Conservation (phyloP, 2,329 filamentous ascomycete species). For the Claviceps pazoutovae region DNA sequence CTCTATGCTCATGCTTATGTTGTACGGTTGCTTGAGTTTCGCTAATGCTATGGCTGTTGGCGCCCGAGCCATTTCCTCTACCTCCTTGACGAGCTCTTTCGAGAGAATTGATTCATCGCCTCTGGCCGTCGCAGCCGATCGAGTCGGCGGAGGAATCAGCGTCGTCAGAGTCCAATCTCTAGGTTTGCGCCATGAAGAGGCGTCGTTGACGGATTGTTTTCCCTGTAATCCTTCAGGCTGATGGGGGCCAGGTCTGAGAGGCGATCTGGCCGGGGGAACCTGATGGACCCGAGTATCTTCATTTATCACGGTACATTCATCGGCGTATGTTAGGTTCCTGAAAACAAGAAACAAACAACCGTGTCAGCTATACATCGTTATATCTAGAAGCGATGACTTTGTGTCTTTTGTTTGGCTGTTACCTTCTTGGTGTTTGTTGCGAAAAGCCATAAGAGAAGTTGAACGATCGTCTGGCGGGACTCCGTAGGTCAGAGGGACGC, state of each 20-base stretch:
- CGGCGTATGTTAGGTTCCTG: neutral
- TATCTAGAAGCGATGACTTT: no score
- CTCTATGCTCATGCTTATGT: neutral
- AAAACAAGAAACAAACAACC: neutral
- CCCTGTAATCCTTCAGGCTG: neutral
- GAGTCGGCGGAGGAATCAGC: neutral
- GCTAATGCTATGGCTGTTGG: conserved; percentile 7
- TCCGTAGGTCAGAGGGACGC: neutral
- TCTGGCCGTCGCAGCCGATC: neutral
- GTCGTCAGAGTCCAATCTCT: neutral
- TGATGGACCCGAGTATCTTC: neutral
- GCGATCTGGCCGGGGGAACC: conserved; percentile 2
- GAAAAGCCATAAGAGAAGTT: neutral
- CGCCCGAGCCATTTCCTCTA: conserved; percentile 7
- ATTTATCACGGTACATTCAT: neutral
- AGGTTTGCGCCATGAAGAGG: conserved; percentile 2
- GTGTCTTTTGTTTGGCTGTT: neutral
- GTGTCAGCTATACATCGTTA: neutral
- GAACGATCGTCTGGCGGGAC: conserved; percentile 4
- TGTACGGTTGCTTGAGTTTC: conserved; percentile 7
- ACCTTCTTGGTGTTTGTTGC: conserved; percentile 1
- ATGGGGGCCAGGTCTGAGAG: neutral
- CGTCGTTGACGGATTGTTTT: conserved; percentile 1
- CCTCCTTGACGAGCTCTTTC: neutral
- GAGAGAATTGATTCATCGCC: neutral